Evolutionary conservation across 2,329 filamentous ascomycete species (phyloP).

Genomic region (Blastomyces emzantsi): DNA sequence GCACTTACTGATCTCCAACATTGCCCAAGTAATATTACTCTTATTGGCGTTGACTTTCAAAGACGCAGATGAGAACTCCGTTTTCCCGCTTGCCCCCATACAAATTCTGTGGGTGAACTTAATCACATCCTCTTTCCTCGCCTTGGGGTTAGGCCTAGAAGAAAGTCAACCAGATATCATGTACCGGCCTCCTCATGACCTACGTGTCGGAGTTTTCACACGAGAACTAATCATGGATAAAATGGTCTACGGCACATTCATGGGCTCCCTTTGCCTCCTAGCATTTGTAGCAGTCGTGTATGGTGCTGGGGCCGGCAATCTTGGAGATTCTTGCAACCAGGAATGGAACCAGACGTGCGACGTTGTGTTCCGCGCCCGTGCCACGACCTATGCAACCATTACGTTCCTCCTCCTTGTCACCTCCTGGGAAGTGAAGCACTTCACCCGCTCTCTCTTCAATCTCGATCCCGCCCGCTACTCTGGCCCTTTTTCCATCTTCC

Average conservation of each 20-base stretch:
- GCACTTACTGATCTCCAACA: constrained; percentile 68
- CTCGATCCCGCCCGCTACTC: constrained; percentile 47
- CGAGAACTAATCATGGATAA: constrained; percentile 35
- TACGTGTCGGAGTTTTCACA: constrained; percentile 34
- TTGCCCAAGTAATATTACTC: constrained; percentile 73
- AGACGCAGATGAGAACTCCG: constrained; percentile 59
- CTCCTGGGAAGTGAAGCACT: constrained; percentile 69
- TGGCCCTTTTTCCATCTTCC: constrained; percentile 54
- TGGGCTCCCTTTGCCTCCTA: constrained; percentile 36
- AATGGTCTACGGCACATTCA: constrained; percentile 39
- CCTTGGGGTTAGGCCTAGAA: constrained; percentile 77
- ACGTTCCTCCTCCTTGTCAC: constrained; percentile 68
- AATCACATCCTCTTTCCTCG: constrained; percentile 76
- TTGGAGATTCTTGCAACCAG: constrained; percentile 49
- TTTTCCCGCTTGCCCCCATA: constrained; percentile 75
- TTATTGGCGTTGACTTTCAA: constrained; percentile 75
- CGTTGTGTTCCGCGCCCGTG: constrained; percentile 57
- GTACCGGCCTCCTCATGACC: constrained; percentile 64
- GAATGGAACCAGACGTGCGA: constrained; percentile 42
- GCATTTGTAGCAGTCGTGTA: constrained; percentile 34
- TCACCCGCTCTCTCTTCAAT: constrained; percentile 64
- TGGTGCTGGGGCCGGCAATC: constrained; percentile 33
- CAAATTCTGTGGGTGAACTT: constrained; percentile 92
- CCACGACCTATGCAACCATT: constrained; percentile 63
- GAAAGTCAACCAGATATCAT: constrained; percentile 66